phyloP scores from a whole-genome alignment of 164 flowering plant species.

The Euptelea pleiosperma region DNA sequence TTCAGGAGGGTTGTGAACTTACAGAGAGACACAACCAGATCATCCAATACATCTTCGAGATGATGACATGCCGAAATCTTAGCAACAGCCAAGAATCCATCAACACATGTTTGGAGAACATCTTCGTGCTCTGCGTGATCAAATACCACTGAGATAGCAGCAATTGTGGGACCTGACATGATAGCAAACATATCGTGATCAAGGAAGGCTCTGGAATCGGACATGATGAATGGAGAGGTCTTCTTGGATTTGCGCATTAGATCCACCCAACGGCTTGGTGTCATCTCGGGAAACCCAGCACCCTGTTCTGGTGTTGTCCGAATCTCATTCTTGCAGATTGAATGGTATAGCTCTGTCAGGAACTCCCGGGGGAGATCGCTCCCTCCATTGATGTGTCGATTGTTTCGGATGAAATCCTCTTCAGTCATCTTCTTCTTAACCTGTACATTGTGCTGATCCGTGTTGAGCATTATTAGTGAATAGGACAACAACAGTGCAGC shows the following conservation, averaged over 20 bases:
- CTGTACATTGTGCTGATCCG: slow-evolving; percentile 45
- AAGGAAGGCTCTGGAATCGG: slow-evolving; percentile 30
- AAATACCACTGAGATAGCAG: slow-evolving; percentile 43
- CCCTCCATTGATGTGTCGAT: slow-evolving; percentile 42
- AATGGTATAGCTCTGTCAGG: slow-evolving; percentile 34
- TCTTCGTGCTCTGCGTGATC: slow-evolving; percentile 40
- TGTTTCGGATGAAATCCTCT: slow-evolving; percentile 45
- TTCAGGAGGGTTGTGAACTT: slow-evolving; percentile 38
- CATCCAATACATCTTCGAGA: slow-evolving; percentile 41
- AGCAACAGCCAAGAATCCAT: slow-evolving; percentile 42
- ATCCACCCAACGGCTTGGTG: slow-evolving; percentile 39
- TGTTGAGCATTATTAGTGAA: slow-evolving; percentile 46
- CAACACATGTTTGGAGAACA: slow-evolving; percentile 33
- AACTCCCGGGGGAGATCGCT: slow-evolving; percentile 42
- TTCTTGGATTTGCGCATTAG: slow-evolving; percentile 34
- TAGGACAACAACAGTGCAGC: slow-evolving; percentile 43
- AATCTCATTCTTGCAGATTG: slow-evolving; percentile 44
- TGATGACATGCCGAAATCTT: slow-evolving; percentile 43
- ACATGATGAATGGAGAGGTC: slow-evolving; percentile 34
- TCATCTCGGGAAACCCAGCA: slow-evolving; percentile 34
- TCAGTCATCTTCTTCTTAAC: slow-evolving; percentile 53
- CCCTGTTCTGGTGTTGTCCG: slow-evolving; percentile 34
- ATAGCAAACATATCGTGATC: slow-evolving; percentile 44
- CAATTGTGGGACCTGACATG: slow-evolving; percentile 45
- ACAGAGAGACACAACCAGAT: slow-evolving; percentile 39